These are phyloP conservation scores for Heteromeles arbutifolia DNA, from an alignment of 306 rosid species.

Conservation along the genomic window DNA sequence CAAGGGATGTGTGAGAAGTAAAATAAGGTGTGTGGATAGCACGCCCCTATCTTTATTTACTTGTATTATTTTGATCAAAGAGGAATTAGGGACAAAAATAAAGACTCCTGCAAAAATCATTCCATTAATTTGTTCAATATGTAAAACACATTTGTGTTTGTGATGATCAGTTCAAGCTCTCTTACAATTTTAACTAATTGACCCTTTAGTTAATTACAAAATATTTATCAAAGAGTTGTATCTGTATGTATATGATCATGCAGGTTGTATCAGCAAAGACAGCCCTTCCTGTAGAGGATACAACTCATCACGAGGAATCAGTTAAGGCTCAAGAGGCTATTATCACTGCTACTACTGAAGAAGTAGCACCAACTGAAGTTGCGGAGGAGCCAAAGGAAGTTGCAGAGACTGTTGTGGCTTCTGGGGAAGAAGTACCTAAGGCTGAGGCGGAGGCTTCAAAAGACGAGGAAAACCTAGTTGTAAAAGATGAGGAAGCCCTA, in stretches of 20 bases:
- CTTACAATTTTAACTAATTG: neutral
- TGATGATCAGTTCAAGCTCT: neutral
- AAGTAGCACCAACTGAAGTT: conserved; percentile 11
- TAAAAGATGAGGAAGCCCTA: conserved; percentile 1
- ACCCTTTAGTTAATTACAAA: neutral
- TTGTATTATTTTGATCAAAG: no score
- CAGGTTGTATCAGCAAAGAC: conserved; percentile 56
- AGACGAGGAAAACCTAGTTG: neutral
- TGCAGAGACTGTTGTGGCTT: conserved; percentile 6
- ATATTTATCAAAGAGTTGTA: neutral
- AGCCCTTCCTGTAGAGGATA: conserved; percentile 41
- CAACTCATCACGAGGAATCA: conserved; percentile 22
- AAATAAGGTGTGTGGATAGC: no score
- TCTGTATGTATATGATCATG: neutral
- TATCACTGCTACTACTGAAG: conserved; percentile 6
- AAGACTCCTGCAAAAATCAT: no score
- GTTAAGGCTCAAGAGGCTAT: conserved; percentile 31
- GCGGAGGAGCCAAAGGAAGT: conserved; percentile 34
- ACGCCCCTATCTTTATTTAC: no score
- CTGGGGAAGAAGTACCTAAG: neutral
- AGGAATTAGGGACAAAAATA: no score
- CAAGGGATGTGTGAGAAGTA: no score
- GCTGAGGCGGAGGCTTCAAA: conserved; percentile 14
- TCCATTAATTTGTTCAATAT: no score
- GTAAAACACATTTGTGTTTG: no score